A percentile compares a stretch with the other conserved stretches of the same genome.
These are phyloP conservation scores for Sarcodon sp. DNA, from an alignment of 768 basidiomycete genomes.

Conservation along the genomic window DNA sequence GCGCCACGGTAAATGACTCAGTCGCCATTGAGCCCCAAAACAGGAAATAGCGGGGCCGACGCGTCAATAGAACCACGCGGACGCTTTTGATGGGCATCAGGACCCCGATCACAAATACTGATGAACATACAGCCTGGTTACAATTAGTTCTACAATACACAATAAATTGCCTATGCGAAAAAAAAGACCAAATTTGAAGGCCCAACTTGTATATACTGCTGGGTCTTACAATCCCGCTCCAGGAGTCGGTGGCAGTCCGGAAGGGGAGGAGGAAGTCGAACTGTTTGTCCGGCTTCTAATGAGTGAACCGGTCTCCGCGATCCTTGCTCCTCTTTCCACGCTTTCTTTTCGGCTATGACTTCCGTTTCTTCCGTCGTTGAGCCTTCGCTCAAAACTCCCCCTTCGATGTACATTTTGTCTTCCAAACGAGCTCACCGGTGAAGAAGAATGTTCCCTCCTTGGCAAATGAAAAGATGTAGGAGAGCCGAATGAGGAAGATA, in stretches of 20 bases:
- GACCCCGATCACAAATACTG: not conserved
- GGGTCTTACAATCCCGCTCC: too few relatives aligned
- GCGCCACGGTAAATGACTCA: not conserved
- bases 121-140: not conserved
- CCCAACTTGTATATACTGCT: too few relatives aligned
- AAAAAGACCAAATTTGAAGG: too few relatives aligned
- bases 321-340: slow-evolving; percentile 7
- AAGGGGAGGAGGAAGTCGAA: not conserved
- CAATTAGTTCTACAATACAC: too few relatives aligned
- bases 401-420: slow-evolving; percentile 1
- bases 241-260: not conserved
- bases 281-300: slow-evolving; percentile 3
- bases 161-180: too few relatives aligned
- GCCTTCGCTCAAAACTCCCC: slow-evolving; percentile 7
- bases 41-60: not conserved
- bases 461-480: slow-evolving; percentile 36
- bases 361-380: slow-evolving; percentile 5
- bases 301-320: slow-evolving; percentile 10
- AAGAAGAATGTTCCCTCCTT: slow-evolving; percentile 28
- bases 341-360: slow-evolving; percentile 7
- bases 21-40: not conserved
- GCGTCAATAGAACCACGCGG: not conserved
- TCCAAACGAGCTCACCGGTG: slow-evolving; percentile 32
- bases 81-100: not conserved
- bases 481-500: slow-evolving; percentile 41